phyloP scores from a whole-genome alignment of 306 rosid genomes.

The Cucurbita maxima region DNA sequence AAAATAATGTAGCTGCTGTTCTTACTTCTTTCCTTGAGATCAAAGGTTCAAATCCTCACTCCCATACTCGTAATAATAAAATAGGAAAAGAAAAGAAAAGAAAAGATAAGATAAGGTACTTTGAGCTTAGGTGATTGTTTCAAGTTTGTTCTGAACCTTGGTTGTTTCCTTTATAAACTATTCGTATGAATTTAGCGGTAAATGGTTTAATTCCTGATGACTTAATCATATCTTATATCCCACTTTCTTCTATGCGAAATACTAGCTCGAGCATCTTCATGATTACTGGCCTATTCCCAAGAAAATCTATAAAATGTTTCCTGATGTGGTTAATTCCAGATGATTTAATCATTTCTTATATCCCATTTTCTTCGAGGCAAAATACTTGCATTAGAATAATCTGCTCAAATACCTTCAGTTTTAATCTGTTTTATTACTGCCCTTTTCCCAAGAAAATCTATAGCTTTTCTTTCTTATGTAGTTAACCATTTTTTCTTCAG shows the following conservation, averaged over 20 bases:
- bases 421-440: neutral
- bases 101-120: neutral
- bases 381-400: neutral
- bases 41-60: neutral
- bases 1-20: neutral
- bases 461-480: slow-evolving; percentile 8
- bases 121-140: neutral
- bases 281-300: neutral
- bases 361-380: neutral
- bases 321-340: slow-evolving; percentile 1
- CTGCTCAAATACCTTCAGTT: neutral
- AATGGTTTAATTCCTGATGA: too few species aligned
- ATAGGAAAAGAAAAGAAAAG: neutral
- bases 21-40: neutral
- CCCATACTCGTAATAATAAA: neutral
- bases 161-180: neutral
- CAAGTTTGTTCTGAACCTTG: neutral
- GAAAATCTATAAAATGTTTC: neutral
- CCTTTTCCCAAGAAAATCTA: neutral
- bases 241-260: neutral
- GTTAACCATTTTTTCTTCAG: slow-evolving; percentile 24
- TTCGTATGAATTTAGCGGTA: neutral
- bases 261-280: neutral
- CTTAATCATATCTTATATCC: neutral
- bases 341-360: neutral